These are phyloP conservation scores for Hypoxylon fragiforme DNA, from an alignment of 495 filamentous ascomycete genomes.

Conservation along the genomic window DNA sequence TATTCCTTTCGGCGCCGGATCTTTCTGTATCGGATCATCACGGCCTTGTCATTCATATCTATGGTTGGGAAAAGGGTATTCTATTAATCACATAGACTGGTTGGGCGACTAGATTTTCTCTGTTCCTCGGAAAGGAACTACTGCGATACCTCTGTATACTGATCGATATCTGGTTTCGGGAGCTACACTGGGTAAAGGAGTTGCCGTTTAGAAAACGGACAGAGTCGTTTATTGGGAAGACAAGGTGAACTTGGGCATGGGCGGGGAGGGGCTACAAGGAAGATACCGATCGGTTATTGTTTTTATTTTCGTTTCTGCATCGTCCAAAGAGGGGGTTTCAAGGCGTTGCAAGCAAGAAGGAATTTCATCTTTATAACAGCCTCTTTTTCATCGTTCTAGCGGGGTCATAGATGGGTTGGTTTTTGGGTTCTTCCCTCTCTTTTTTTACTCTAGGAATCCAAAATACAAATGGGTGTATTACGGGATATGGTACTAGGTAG, in stretches of 20 bases:
- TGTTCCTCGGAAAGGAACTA: slow-evolving; percentile 19
- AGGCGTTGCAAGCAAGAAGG: slow-evolving; percentile 14
- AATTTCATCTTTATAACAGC: background rate
- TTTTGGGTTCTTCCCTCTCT: background rate
- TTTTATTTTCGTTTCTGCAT: slow-evolving; percentile 6
- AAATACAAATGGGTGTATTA: too few relatives aligned
- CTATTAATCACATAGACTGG: slow-evolving; percentile 37
- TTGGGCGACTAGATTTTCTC: slow-evolving; percentile 36
- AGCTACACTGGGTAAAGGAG: slow-evolving; percentile 22
- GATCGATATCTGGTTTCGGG: slow-evolving; percentile 22
- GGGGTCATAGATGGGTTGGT: slow-evolving; percentile 3
- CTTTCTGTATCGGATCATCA: slow-evolving; percentile 20
- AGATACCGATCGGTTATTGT: slow-evolving; percentile 7
- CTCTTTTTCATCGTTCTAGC: background rate
- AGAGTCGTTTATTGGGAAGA: slow-evolving; percentile 12
- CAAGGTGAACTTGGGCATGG: slow-evolving; percentile 16
- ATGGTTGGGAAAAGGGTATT: slow-evolving; percentile 26
- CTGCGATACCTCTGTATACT: slow-evolving; percentile 34
- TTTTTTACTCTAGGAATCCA: background rate
- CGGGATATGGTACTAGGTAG: background rate
- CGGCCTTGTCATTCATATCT: slow-evolving; percentile 19
- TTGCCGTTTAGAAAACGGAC: slow-evolving; percentile 12
- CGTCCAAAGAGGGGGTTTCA: slow-evolving; percentile 1
- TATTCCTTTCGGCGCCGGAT: slow-evolving; percentile 30
- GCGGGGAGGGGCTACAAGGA: background rate